Conservation (phyloP, 768 basidiomycete species). For the Mycena amicta region DNA sequence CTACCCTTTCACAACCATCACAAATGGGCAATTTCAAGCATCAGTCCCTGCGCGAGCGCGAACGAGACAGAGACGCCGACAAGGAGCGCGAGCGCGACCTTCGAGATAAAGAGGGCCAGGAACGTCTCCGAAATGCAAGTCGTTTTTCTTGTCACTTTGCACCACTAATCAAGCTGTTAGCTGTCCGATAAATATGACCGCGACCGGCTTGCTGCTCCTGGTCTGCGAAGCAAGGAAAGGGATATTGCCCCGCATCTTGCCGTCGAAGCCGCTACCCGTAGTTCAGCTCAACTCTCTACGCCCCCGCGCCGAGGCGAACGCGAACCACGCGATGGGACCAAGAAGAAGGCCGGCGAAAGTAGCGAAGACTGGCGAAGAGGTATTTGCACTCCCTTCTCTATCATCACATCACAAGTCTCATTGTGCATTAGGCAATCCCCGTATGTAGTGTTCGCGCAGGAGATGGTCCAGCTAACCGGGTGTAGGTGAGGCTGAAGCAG, state of each 20-base stretch:
- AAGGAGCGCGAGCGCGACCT: constrained; percentile 61
- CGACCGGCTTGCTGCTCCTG: constrained; percentile 66
- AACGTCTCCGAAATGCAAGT: constrained; percentile 74
- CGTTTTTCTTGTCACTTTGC: constrained; percentile 1
- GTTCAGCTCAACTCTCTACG: constrained; percentile 27
- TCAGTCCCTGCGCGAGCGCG: constrained; percentile 77
- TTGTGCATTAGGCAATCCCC: constrained; percentile 47
- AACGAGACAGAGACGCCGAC: constrained; percentile 52
- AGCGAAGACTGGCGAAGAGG: constrained; percentile 89
- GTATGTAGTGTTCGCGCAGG: constrained; percentile 61
- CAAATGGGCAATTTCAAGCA: constrained; percentile 95
- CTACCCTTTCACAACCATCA: constrained; percentile 76
- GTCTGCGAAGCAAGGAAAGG: constrained; percentile 65
- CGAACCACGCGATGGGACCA: constrained; percentile 61
- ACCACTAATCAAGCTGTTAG: constrained; percentile 40
- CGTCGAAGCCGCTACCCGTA: constrained; percentile 47
- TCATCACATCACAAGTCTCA: no score
- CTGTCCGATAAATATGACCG: constrained; percentile 88
- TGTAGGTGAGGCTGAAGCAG: constrained; percentile 64
- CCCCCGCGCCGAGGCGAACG: background rate
- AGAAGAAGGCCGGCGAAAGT: constrained; percentile 72
- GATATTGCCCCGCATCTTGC: constrained; percentile 65
- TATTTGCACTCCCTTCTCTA: no score
- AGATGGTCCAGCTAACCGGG: constrained; percentile 52
- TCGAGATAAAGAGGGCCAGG: constrained; percentile 76